phyloP scores from a whole-genome alignment of 2,329 filamentous ascomycete species.

The Fusarium nematophilum region DNA sequence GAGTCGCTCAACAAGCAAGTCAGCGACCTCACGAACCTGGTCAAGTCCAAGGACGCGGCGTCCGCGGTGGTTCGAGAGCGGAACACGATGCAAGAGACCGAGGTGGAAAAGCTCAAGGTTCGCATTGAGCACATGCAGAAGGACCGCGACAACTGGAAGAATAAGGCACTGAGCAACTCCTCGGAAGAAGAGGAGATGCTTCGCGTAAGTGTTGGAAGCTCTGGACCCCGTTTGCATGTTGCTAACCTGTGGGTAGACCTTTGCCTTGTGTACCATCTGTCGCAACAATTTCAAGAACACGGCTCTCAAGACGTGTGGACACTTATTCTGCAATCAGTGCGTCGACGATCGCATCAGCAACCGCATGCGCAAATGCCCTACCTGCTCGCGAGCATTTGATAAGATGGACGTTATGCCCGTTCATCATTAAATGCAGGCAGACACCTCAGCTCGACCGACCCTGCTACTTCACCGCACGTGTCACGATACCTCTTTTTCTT shows the following conservation, averaged over 20 bases:
- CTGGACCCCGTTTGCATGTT: neutral
- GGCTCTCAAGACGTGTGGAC: constrained; percentile 91
- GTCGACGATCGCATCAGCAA: constrained; percentile 90
- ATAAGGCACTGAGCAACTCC: constrained; percentile 82
- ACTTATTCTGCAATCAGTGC: constrained; percentile 92
- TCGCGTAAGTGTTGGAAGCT: constrained; percentile 70
- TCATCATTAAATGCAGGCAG: constrained; percentile 55
- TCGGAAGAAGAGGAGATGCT: constrained; percentile 87
- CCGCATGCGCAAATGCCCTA: constrained; percentile 93
- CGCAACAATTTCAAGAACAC: constrained; percentile 95
- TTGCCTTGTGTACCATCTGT: constrained; percentile 85
- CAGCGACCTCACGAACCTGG: constrained; percentile 76
- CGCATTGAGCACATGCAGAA: constrained; percentile 83
- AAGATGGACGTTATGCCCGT: constrained; percentile 87
- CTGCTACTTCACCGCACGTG: constrained; percentile 23
- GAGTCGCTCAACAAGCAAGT: constrained; percentile 83
- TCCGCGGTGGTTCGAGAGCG: constrained; percentile 64
- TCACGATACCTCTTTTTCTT: constrained; percentile 41
- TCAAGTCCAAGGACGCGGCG: constrained; percentile 79
- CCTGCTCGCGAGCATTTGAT: constrained; percentile 92
- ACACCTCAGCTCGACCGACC: constrained; percentile 14
- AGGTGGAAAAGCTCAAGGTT: constrained; percentile 82
- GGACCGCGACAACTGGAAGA: constrained; percentile 87
- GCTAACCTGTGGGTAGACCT: constrained; percentile 49
- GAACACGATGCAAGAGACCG: constrained; percentile 73